Base-by-base conservation (phyloP, 1,139 yeast genomes). In the Debaryomyces nepalensis region DNA sequence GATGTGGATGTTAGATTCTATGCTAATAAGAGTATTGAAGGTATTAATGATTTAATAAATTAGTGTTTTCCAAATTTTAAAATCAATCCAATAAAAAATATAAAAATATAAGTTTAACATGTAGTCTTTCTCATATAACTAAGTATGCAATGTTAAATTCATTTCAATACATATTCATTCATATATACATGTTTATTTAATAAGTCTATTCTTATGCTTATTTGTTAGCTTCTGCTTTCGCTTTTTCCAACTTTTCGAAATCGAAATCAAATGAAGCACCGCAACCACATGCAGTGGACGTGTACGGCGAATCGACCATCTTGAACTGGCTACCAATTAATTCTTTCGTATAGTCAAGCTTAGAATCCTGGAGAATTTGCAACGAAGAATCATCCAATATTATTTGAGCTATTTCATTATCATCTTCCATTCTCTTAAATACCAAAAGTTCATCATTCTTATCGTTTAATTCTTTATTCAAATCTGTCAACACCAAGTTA, bases 291-390 rank as follows among this genome's bases (percentile, higher is more conserved):
- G 95, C 84, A 37, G 95, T 85, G 23, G 89, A 83, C 20, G 97
- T 84, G 56, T 87, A 87, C 0, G 96, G 96, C 50, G 96, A 88
- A 53, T 90, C 95, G 19, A 85, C 82, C 36, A 95, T 86, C 60
- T 90, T 91, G 66, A 95, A 95, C 57, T 90, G 93, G 39, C 95
- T 86, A 2, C 99, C 99, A 48, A 95, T 95, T 57, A 95, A 77
- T 61, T 95, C 99, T 18, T 90, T 87, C 0, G 95, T 84, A 58
- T 89, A 95, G 55, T 91, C 97, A 35, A 95, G 71, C 31, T 87
- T 88, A 9, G 96, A 85, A 47, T 90, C 96, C 54, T 91, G 84
- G 52, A 95, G 70, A 21, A 95, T 85, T 49, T 83, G 85, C 51
- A 93, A 72, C 2, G 97, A 85, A 11, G 85, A 77, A 48, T 85